Evolutionary conservation across 176 grass and related monocot species (phyloP), one percentile per base, ranked within the genome.

Genomic region (Luzula sylvatica): DNA sequence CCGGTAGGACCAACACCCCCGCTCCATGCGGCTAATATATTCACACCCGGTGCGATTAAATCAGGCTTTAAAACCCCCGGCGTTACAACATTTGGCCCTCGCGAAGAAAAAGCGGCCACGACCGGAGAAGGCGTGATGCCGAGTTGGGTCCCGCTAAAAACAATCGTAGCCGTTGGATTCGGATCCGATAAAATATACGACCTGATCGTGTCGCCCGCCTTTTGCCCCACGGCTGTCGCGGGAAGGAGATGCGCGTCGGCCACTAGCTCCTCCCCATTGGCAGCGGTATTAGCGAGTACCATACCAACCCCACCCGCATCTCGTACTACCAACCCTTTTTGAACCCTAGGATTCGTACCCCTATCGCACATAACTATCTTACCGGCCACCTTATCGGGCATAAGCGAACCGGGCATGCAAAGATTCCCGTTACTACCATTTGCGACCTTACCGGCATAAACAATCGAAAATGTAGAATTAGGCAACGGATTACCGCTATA

Each of bases 301-400:
- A 89, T 96, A 32, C 85, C 85, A 7, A 67, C 71, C 2, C 77
- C 92, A 29, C 92, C 85, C 14, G 85, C 92, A 6, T 89, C 77
- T 11, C 53, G 55, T 58, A 96, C 92, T 38, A 89, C 68, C 68
- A 82, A 78, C 0, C 92, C 92, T 67, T 96, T 96, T 58, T 89
- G 81, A 15, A 82, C 78, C 57, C 92, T 81, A 14, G 84, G 66
- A 39, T 77, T 96, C 58, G 83, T 86, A 45, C 92, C 92, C 7
- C 85, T 83, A 56, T 96, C 85, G 55, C 92, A 96, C 12, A 89
- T 69, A 0, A 96, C 81, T 65, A 96, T 85, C 74, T 96, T 96
- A n/a, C 90, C 84, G 16, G 71, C 63, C 25, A 96, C 90, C 81
- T 86, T 96, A 38, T 85, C 84, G 6, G 84, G 73, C 20, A 82